Base-by-base conservation (phyloP, 2,329 filamentous ascomycete genomes). In the Diplocarpon mali region DNA sequence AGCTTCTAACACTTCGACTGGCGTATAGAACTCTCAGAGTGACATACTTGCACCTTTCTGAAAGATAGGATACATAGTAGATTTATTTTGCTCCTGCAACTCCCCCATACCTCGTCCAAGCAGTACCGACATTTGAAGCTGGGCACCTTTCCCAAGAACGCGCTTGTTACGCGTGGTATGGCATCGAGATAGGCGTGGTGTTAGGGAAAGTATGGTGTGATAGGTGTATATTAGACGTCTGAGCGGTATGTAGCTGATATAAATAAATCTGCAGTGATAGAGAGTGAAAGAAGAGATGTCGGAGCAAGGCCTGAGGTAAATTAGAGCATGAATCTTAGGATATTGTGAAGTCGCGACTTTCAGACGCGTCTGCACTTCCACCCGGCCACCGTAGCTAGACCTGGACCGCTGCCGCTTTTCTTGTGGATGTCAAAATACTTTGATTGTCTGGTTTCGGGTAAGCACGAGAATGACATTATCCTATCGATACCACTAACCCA, bases 21-120 rank as follows among this genome's bases (percentile, higher is more conserved):
- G 20, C 20, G 20, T 24, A 7, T 3, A 7, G 20, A 24, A 24
- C 4, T 7, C 3, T 14, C 30, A 14, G 9, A 32, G 9, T 2
- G 24, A 52, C 57, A 39, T 57, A 61, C 59, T 54, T 14, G 52
- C 44, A 15, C 49, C 39, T 35, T 57, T 61, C n/a, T 57, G 50
- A 38, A 62, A 62, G 11, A 62, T 51, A 36, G 60, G 56, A 50
- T 58, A 59, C 15, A 63, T 40, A 32, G 14, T 32, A 38, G 42
- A 42, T 38, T 53, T 61, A 34, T 44, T 46, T 28, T 53, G 51
- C 34, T 60, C 51, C 44, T 56, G 54, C 40, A 55, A 40, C 45
- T 56, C 54, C 47, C 53, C 56, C 56, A 60, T 57, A 32, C 50
- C 56, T 53, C 49, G 54, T 34, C 53, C 48, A 29, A 56, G 46